A percentile compares a stretch with the other conserved stretches of the same genome.
Conservation (phyloP, 805 yeast species). For the Peterozyma xylosa region DNA sequence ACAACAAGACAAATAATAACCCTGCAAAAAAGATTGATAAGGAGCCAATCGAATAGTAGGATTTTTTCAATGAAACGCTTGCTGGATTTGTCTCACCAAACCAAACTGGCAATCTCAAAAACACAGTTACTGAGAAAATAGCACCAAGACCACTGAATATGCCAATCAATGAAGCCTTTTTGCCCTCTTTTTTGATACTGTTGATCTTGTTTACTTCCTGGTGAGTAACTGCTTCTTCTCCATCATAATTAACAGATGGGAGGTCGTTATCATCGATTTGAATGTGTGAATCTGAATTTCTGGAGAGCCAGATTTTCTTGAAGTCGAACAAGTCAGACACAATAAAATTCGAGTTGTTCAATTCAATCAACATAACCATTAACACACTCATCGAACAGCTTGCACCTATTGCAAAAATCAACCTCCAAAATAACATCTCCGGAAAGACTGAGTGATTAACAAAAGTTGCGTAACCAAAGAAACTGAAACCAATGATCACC, state of each 20-base stretch:
- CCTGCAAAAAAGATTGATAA: slow-evolving; percentile 30
- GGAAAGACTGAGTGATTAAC: slow-evolving; percentile 36
- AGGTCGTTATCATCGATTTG: slow-evolving; percentile 1
- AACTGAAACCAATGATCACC: slow-evolving; percentile 34
- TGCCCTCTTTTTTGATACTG: slow-evolving; percentile 35
- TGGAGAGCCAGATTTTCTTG: slow-evolving; percentile 9
- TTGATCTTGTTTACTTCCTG: slow-evolving; percentile 14
- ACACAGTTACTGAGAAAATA: slow-evolving; percentile 46
- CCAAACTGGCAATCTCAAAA: slow-evolving; percentile 49
- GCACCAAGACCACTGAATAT: slow-evolving; percentile 62
- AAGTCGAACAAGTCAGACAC: slow-evolving; percentile 18
- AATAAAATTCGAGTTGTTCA: slow-evolving; percentile 33
- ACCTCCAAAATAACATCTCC: slow-evolving; percentile 40
- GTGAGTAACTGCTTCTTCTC: slow-evolving; percentile 8
- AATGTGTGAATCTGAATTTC: slow-evolving; percentile 6
- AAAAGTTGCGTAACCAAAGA: slow-evolving; percentile 40
- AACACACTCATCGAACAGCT: slow-evolving; percentile 35
- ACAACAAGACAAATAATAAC: slow-evolving; percentile 33
- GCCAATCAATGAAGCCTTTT: slow-evolving; percentile 55
- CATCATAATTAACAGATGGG: slow-evolving; percentile 7
- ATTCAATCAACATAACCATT: slow-evolving; percentile 41
- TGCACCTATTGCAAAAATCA: slow-evolving; percentile 57
- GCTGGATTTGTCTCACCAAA: slow-evolving; percentile 33
- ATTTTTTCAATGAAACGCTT: slow-evolving; percentile 31
- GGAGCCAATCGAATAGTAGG: slow-evolving; percentile 43